Evolutionary conservation across 1,139 yeast genomes (phyloP), one percentile per base, ranked within the genome.

Genomic region (Saccharomyces hybrid): DNA sequence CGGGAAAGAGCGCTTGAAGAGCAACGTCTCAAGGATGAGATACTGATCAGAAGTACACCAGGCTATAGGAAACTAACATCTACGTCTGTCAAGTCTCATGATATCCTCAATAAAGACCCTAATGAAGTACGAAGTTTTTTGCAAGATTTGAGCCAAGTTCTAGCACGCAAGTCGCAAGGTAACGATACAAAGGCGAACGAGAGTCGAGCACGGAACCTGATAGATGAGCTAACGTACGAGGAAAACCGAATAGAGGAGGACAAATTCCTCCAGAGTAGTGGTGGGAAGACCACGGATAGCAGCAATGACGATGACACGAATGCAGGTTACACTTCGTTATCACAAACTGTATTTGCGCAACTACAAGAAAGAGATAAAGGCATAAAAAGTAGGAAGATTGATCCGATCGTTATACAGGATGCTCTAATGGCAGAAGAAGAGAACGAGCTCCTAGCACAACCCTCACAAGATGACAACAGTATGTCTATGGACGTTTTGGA

Each of bases 91-190:
- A 59, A 58, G 49, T 49, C 52, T 4, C 55, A 53, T 29, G 56
- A 51, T 11, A 51, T 55, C 27, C 47, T 59, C 5, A 51, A 49
- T 20, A 59, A 58, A 38, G 60, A 63, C 41, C 58, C 61, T 2
- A 48, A 23, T 14, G 64, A 59, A 13, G 46, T 62, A 14, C 55
- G 57, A 32, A 48, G 56, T 14, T 64, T 59, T 51, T 48, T 65
- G 44, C 55, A 56, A 32, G 69, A 65, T 51, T 47, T 65, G 48
- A 64, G 67, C 53, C 55, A 60, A 13, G 64, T 61, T 11, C 50
- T 64, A 41, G 60, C 55, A 16, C 56, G 61, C n/a, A 61, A 58
- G 51, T 59, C 60, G 28, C 53, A 50, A 44, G 56, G 52, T 14
- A 51, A 56, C 27, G 41, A 56, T 51, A 51, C 55, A 5, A 48